These are phyloP conservation scores for Aphanomyces invadans DNA, from an alignment of 352 stramenopile genomes.

Conservation along the genomic window DNA sequence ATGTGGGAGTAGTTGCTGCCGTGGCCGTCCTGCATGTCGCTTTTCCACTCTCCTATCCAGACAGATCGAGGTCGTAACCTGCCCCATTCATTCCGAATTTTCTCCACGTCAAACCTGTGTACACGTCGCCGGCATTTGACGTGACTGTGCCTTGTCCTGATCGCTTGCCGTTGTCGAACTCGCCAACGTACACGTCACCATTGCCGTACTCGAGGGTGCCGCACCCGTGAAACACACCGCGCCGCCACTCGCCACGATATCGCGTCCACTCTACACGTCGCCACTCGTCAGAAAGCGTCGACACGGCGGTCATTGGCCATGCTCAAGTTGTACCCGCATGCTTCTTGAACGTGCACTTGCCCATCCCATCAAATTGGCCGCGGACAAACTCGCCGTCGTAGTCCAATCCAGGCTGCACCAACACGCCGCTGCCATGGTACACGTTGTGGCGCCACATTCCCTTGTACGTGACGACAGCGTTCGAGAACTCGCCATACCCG, in stretches of 20 bases:
- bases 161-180: constrained; percentile 58
- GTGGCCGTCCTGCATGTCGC: constrained; percentile 60
- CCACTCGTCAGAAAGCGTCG: no score
- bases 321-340: constrained; percentile 6
- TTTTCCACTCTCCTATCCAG: constrained; percentile 48
- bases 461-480: constrained; percentile 64
- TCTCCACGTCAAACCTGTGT: constrained; percentile 41
- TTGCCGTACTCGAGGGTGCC: constrained; percentile 81
- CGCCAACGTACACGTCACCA: constrained; percentile 84
- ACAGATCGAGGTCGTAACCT: no score
- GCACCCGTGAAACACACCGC: constrained; percentile 55
- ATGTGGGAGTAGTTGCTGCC: constrained; percentile 41
- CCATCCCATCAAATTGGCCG: constrained; percentile 49
- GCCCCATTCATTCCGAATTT: no score
- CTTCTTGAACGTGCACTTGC: constrained; percentile 30
- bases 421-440: constrained; percentile 57
- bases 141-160: constrained; percentile 62
- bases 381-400: constrained; percentile 61
- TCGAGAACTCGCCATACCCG: constrained; percentile 59
- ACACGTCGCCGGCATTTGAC: constrained; percentile 37
- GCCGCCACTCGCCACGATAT: constrained; percentile 58
- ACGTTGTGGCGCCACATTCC: constrained; percentile 54
- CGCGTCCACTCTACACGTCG: constrained; percentile 44
- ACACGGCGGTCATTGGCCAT: no score
- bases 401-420: constrained; percentile 45